Evolutionary conservation across 495 filamentous ascomycete genomes (phyloP).

Genomic region (Penicillium mononematosum): DNA sequence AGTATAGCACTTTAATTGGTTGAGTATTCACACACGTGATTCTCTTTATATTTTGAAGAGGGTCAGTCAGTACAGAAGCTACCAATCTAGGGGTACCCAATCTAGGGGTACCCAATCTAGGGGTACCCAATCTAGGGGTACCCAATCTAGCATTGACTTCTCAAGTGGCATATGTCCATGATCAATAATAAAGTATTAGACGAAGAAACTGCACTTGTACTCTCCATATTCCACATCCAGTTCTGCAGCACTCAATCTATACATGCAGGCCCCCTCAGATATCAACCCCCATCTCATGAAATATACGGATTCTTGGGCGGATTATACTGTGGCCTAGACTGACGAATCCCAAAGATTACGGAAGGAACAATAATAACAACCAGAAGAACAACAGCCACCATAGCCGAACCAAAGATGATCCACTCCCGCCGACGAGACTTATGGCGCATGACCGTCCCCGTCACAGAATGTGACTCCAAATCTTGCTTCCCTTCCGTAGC

Average conservation of each 20-base stretch:
- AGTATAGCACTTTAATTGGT: too few relatives aligned
- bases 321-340: conserved; percentile 2
- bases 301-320: neutral
- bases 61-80: too few relatives aligned
- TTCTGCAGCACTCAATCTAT: neutral
- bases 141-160: neutral
- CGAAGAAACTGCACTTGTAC: neutral
- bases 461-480: conserved; percentile 2
- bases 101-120: too few relatives aligned
- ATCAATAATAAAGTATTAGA: neutral
- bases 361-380: conserved; percentile 14
- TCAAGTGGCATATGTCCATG: neutral
- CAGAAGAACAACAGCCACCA: conserved; percentile 5
- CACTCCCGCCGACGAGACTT: conserved; percentile 8
- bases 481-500: neutral
- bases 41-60: too few relatives aligned
- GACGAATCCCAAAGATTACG: conserved; percentile 6
- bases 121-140: too few relatives aligned
- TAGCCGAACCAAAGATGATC: conserved; percentile 4
- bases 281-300: neutral
- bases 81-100: too few relatives aligned
- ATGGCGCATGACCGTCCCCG: conserved; percentile 5
- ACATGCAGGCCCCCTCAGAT: neutral
- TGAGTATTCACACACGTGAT: too few relatives aligned
- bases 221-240: neutral